These are phyloP conservation scores for Leccinum boreale DNA, from an alignment of 768 basidiomycete genomes.

Conservation along the genomic window DNA sequence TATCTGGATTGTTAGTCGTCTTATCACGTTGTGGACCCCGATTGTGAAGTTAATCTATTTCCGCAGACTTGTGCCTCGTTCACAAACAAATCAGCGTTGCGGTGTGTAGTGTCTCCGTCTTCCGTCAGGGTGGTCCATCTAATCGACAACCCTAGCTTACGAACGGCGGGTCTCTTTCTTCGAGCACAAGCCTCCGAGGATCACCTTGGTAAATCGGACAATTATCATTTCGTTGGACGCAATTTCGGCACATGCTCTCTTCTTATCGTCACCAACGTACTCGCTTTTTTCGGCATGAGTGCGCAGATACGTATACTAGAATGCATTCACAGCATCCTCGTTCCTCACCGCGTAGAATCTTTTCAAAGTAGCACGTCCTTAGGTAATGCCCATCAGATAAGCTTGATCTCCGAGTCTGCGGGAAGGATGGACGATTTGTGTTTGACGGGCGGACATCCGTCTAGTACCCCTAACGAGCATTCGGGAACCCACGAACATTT, in stretches of 20 bases:
- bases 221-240: background rate
- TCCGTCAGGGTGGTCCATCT: background rate
- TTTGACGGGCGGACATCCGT: background rate
- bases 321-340: background rate
- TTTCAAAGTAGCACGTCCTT: background rate
- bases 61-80: constrained; percentile 31
- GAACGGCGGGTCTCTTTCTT: constrained; percentile 30
- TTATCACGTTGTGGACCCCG: background rate
- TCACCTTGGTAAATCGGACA: constrained; percentile 29
- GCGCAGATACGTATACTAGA: constrained; percentile 5
- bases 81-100: constrained; percentile 32
- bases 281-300: background rate
- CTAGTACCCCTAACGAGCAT: constrained; percentile 2
- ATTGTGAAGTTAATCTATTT: background rate
- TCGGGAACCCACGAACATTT: background rate
- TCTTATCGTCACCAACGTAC: constrained; percentile 10
- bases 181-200: constrained; percentile 26
- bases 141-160: constrained; percentile 21
- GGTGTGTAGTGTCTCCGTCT: constrained; percentile 14
- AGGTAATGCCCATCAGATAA: background rate
- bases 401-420: background rate
- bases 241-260: background rate
- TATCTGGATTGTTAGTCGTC: constrained; percentile 78
- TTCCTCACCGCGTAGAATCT: background rate
- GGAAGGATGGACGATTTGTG: background rate